These are phyloP conservation scores for Yarrowia galli DNA, from an alignment of 1,139 yeast species.

Conservation along the genomic window DNA sequence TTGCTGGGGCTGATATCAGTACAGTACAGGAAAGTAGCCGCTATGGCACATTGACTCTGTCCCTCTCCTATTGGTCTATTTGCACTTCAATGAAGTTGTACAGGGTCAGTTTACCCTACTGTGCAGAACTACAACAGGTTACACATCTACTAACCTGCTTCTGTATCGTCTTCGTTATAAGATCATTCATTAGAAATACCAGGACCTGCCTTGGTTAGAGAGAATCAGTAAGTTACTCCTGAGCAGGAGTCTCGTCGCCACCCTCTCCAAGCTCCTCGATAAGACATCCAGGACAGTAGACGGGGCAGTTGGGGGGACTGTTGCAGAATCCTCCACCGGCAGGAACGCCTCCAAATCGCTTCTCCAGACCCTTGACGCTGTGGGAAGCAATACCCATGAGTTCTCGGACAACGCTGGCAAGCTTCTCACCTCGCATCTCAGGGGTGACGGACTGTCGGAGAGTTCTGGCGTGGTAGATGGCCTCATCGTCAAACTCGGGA, in stretches of 20 bases:
- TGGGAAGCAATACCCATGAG: neutral
- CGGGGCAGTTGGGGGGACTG: neutral
- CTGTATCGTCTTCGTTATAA: too few relatives aligned
- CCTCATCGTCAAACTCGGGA: neutral
- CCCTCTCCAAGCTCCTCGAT: neutral
- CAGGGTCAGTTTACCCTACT: too few relatives aligned
- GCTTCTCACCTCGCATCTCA: constrained; percentile 13
- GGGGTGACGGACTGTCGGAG: neutral
- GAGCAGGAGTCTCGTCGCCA: too few relatives aligned
- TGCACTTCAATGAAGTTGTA: too few relatives aligned
- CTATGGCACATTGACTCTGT: too few relatives aligned
- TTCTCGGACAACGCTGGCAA: neutral
- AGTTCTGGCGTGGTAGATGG: neutral
- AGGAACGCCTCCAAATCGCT: neutral
- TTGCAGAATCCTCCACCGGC: neutral
- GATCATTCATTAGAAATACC: neutral
- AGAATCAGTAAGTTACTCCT: neutral
- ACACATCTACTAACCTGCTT: too few relatives aligned
- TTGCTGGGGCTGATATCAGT: too few relatives aligned
- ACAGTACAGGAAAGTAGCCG: too few relatives aligned
- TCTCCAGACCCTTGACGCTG: neutral
- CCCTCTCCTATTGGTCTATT: too few relatives aligned
- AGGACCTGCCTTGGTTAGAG: neutral
- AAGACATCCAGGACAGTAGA: constrained; percentile 4
- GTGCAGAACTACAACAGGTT: too few relatives aligned